phyloP scores from a whole-genome alignment of 2,329 filamentous ascomycete species.

The Cladosporium austrohemisphaericum region DNA sequence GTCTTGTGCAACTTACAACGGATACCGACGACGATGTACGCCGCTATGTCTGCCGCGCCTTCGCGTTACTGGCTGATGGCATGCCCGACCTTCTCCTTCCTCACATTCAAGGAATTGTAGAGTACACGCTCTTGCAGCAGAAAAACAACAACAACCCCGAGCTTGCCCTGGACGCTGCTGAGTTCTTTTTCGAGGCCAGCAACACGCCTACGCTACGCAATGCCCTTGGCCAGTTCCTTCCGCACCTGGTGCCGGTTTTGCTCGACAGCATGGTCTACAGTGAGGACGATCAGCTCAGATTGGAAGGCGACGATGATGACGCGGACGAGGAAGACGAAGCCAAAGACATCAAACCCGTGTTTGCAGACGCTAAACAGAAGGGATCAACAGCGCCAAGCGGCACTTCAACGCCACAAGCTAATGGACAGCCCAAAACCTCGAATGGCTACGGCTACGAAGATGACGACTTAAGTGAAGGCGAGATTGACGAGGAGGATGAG shows the following conservation, averaged over 20 bases:
- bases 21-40: conserved; percentile 79
- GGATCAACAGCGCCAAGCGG: conserved; percentile 51
- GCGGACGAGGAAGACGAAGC: conserved; percentile 86
- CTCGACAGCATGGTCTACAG: conserved; percentile 95
- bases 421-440: conserved; percentile 49
- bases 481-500: conserved; percentile 75
- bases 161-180: conserved; percentile 86
- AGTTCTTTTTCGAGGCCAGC: conserved; percentile 94
- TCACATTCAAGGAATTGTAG: conserved; percentile 80
- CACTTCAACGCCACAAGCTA: conserved; percentile 39
- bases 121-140: conserved; percentile 90
- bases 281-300: conserved; percentile 81
- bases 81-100: conserved; percentile 86
- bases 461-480: conserved; percentile 80
- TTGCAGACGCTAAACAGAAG: conserved; percentile 64
- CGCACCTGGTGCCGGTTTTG: conserved; percentile 83
- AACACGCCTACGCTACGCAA: conserved; percentile 79
- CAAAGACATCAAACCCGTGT: conserved; percentile 88
- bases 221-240: conserved; percentile 70
- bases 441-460: conserved; percentile 44
- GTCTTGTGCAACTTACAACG: conserved; percentile 74
- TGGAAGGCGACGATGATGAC: conserved; percentile 76
- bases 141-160: conserved; percentile 77
- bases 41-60: conserved; percentile 86
- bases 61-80: conserved; percentile 87